phyloP scores from a whole-genome alignment of 345 rosid species.

The Microcos paniculata region DNA sequence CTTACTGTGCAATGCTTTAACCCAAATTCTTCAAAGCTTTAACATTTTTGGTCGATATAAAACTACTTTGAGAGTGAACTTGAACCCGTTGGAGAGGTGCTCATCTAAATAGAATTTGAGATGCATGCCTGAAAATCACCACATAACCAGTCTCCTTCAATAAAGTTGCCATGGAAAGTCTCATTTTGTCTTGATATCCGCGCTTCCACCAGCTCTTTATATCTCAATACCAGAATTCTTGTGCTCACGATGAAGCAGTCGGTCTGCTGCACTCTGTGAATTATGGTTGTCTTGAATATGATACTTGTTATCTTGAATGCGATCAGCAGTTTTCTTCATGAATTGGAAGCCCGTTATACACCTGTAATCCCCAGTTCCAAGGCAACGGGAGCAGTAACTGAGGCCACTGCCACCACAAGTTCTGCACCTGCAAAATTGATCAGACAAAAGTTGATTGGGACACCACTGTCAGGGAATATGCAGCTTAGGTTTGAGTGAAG shows the following conservation, averaged over 20 bases:
- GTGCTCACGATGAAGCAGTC: not conserved
- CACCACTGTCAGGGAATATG: not conserved
- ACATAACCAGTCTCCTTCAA: not conserved
- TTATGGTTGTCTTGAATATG: conserved; percentile 2
- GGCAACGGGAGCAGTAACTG: conserved; percentile 65
- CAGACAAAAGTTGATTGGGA: not conserved
- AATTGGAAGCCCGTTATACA: conserved; percentile 63
- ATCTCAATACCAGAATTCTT: not conserved
- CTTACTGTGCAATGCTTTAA: not conserved
- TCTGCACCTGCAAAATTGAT: conserved; percentile 49
- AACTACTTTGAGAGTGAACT: not conserved
- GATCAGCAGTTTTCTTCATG: conserved; percentile 37
- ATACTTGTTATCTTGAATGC: not conserved
- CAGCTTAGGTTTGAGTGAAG: not conserved
- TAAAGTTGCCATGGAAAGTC: not conserved
- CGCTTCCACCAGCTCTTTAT: not conserved
- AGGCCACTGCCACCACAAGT: conserved; percentile 84
- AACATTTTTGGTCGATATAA: not conserved
- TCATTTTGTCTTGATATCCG: not conserved
- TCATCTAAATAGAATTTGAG: not conserved
- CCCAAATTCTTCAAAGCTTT: not conserved
- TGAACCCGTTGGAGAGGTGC: not conserved
- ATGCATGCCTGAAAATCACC: not conserved
- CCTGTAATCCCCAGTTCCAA: conserved; percentile 71
- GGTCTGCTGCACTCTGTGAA: conserved; percentile 10